A percentile compares a stretch with the other conserved stretches of the same genome.
phyloP scores from a whole-genome alignment of 2,329 filamentous ascomycete species.

The Trichothecium sympodiale region DNA sequence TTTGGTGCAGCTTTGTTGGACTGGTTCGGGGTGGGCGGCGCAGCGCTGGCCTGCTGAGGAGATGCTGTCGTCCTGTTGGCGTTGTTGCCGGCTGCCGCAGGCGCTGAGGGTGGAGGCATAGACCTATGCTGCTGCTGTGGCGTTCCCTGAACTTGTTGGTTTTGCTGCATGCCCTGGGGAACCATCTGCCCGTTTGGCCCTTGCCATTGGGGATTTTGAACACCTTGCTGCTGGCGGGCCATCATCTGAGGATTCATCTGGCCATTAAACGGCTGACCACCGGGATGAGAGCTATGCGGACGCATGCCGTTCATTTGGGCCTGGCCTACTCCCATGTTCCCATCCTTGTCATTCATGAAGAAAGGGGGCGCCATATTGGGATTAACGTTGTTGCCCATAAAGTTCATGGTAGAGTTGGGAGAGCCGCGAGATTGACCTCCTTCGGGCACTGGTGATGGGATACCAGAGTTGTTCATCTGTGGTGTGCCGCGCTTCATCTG shows the following conservation, averaged over 20 bases:
- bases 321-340: constrained; percentile 37
- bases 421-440: constrained; percentile 55
- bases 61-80: constrained; percentile 48
- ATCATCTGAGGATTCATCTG: constrained; percentile 53
- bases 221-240: constrained; percentile 31
- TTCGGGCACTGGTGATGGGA: constrained; percentile 63
- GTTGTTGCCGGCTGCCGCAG: constrained; percentile 35
- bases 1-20: constrained; percentile 63
- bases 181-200: constrained; percentile 30
- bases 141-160: constrained; percentile 47
- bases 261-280: constrained; percentile 39
- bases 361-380: constrained; percentile 49
- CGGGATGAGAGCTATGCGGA: constrained; percentile 58
- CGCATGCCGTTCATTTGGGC: constrained; percentile 56
- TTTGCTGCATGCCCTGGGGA: constrained; percentile 27
- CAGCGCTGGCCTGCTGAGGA: constrained; percentile 51
- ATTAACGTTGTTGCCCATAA: constrained; percentile 53
- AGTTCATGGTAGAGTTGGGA: constrained; percentile 50
- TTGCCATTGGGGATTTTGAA: constrained; percentile 24
- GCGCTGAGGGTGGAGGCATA: constrained; percentile 58
- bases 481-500: constrained; percentile 71
- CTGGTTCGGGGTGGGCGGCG: constrained; percentile 68
- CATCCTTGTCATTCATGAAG: constrained; percentile 46
- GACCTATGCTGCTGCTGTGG: constrained; percentile 65
- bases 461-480: constrained; percentile 57